Conservation (phyloP, 805 yeast species). For the Nakazawaea ernobii region DNA sequence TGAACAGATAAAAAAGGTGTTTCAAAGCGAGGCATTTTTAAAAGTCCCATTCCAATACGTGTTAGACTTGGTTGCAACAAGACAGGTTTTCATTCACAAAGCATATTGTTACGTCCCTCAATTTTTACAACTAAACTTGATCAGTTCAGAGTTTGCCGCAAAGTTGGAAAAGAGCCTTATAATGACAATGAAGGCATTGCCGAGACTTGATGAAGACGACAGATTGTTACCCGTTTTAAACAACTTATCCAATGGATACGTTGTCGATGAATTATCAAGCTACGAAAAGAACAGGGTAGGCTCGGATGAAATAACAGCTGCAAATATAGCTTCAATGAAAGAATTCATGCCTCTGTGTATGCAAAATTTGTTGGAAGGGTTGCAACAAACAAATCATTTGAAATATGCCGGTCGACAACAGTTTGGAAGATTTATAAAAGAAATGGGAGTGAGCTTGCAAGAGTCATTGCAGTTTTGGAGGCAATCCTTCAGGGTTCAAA, state of each 20-base stretch:
- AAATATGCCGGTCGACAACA: slow-evolving; percentile 83
- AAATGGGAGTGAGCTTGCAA: slow-evolving; percentile 80
- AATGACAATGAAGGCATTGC: slow-evolving; percentile 69
- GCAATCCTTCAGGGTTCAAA: slow-evolving; percentile 64
- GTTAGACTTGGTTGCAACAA: slow-evolving; percentile 65
- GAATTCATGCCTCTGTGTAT: slow-evolving; percentile 83
- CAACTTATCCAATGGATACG: slow-evolving; percentile 70
- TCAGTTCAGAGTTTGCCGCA: slow-evolving; percentile 62
- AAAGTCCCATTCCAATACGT: slow-evolving; percentile 87
- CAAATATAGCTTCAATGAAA: slow-evolving; percentile 47
- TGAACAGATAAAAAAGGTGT: slow-evolving; percentile 47
- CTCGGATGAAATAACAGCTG: slow-evolving; percentile 48
- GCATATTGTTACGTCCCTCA: slow-evolving; percentile 88
- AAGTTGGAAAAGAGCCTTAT: slow-evolving; percentile 47
- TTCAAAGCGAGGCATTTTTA: slow-evolving; percentile 61
- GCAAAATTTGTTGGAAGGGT: slow-evolving; percentile 55
- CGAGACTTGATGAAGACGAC: slow-evolving; percentile 88
- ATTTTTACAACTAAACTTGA: slow-evolving; percentile 64
- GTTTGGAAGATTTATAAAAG: slow-evolving; percentile 77
- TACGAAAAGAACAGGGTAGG: slow-evolving; percentile 17
- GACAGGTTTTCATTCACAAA: slow-evolving; percentile 57
- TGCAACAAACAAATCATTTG: slow-evolving; percentile 62
- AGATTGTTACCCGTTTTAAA: slow-evolving; percentile 78
- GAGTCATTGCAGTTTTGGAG: slow-evolving; percentile 89
- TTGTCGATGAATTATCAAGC: slow-evolving; percentile 35